phyloP scores from a whole-genome alignment of 805 yeast genomes.

The Cyberlindnera galapagoensis region DNA sequence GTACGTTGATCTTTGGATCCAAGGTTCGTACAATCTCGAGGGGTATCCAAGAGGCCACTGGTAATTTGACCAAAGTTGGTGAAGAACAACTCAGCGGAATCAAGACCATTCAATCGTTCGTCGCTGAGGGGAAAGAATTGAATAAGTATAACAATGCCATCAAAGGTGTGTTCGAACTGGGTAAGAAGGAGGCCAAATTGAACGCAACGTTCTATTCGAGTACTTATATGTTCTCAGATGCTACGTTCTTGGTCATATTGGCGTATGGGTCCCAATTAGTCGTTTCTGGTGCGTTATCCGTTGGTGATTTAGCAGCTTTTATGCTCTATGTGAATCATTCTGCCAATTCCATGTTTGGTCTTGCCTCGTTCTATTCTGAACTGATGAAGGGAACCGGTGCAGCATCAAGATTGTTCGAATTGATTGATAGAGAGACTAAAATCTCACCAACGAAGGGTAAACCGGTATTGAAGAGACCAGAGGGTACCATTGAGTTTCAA shows the following conservation, averaged over 20 bases:
- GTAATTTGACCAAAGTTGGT: slow-evolving; percentile 79
- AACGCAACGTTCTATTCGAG: slow-evolving; percentile 74
- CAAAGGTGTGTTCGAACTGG: slow-evolving; percentile 55
- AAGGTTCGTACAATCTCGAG: slow-evolving; percentile 70
- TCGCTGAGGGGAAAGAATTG: slow-evolving; percentile 79
- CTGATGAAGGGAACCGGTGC: slow-evolving; percentile 98
- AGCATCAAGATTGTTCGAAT: slow-evolving; percentile 84
- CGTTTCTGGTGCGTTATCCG: slow-evolving; percentile 60
- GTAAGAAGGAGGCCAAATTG: slow-evolving; percentile 72
- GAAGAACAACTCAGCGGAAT: slow-evolving; percentile 89
- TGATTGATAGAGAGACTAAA: slow-evolving; percentile 68
- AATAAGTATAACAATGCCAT: slow-evolving; percentile 70
- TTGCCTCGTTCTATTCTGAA: slow-evolving; percentile 92
- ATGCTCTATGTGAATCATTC: slow-evolving; percentile 95
- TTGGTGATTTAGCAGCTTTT: slow-evolving; percentile 91
- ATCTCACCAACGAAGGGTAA: slow-evolving; percentile 63
- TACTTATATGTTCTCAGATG: slow-evolving; percentile 82
- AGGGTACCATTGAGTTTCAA: slow-evolving; percentile 49
- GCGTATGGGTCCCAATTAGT: slow-evolving; percentile 82
- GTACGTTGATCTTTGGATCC: slow-evolving; percentile 79
- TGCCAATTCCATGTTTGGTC: slow-evolving; percentile 82
- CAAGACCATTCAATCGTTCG: slow-evolving; percentile 86
- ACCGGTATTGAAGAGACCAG: slow-evolving; percentile 31
- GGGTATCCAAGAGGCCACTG: slow-evolving; percentile 79
- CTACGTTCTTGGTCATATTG: slow-evolving; percentile 66